Evolutionary conservation across 2,329 filamentous ascomycete genomes (phyloP).

Genomic region (Aspergillus intermedius): DNA sequence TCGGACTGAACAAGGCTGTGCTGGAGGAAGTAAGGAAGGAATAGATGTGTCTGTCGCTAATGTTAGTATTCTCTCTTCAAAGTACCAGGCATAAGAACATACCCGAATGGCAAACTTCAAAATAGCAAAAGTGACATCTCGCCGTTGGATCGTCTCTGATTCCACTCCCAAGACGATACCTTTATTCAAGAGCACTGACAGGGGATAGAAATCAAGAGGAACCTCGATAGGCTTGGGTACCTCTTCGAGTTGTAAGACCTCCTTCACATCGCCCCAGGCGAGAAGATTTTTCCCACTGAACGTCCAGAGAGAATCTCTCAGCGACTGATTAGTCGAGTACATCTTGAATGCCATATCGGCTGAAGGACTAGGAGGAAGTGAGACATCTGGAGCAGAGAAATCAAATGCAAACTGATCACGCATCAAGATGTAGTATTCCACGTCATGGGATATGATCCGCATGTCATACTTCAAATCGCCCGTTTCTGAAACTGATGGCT

Average conservation of each 20-base stretch:
- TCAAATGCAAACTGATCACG: slow-evolving; percentile 64
- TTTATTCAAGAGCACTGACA: slow-evolving; percentile 81
- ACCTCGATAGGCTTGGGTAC: slow-evolving; percentile 69
- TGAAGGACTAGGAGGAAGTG: slow-evolving; percentile 44
- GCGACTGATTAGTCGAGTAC: slow-evolving; percentile 45
- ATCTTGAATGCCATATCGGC: slow-evolving; percentile 40
- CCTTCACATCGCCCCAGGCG: slow-evolving; percentile 81
- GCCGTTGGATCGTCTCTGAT: slow-evolving; percentile 83
- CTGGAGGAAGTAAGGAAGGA: slow-evolving; percentile 79
- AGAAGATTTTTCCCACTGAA: slow-evolving; percentile 85
- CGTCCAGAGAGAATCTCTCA: slow-evolving; percentile 87
- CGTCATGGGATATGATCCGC: slow-evolving; percentile 90
- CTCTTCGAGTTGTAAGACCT: slow-evolving; percentile 70
- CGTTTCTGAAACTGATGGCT: slow-evolving; percentile 74
- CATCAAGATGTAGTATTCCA: slow-evolving; percentile 91
- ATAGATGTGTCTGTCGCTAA: slow-evolving; percentile 75
- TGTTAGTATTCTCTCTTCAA: slow-evolving; percentile 6
- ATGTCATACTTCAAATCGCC: slow-evolving; percentile 95
- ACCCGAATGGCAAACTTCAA: slow-evolving; percentile 83
- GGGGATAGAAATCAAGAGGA: slow-evolving; percentile 87
- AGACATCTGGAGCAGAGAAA: slow-evolving; percentile 43
- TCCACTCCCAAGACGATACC: slow-evolving; percentile 87
- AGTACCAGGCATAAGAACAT: slow-evolving; percentile 29
- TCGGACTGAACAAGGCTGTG: slow-evolving; percentile 70
- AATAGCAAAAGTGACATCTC: slow-evolving; percentile 85